Evolutionary conservation across 805 yeast genomes (phyloP).

Genomic region (Myxozyma lipomycoides): DNA sequence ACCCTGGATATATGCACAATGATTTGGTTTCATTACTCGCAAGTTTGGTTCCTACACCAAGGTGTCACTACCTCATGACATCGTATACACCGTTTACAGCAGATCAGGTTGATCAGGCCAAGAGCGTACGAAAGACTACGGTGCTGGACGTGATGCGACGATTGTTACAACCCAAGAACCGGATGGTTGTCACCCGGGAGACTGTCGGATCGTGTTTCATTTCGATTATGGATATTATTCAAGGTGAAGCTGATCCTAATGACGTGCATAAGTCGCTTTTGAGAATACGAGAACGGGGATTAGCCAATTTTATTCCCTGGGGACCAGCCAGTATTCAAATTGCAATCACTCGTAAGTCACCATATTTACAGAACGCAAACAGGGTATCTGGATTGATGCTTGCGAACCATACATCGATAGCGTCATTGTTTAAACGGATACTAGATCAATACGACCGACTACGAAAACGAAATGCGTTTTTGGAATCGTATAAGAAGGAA

Average conservation of each 20-base stretch:
- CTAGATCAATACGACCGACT: conserved; percentile 75
- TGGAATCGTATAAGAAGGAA: conserved; percentile 62
- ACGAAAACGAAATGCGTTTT: conserved; percentile 74
- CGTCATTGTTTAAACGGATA: conserved; percentile 60
- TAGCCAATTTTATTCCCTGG: conserved; percentile 78
- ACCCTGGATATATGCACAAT: conserved; percentile 87
- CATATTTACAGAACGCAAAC: conserved; percentile 47
- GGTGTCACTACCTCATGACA: conserved; percentile 68
- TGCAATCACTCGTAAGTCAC: conserved; percentile 70
- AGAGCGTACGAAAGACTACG: conserved; percentile 62
- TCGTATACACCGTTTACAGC: conserved; percentile 74
- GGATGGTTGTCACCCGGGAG: conserved; percentile 56
- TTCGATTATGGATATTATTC: conserved; percentile 65
- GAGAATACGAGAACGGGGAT: conserved; percentile 41
- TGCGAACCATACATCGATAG: conserved; percentile 75
- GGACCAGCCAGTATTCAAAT: conserved; percentile 73
- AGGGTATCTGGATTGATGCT: conserved; percentile 75
- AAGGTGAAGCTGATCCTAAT: conserved; percentile 60
- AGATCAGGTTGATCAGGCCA: conserved; percentile 58
- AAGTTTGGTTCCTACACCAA: conserved; percentile 80
- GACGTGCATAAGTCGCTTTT: conserved; percentile 55
- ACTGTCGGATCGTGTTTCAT: conserved; percentile 53
- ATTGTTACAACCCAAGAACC: conserved; percentile 68
- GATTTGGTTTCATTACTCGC: conserved; percentile 78
- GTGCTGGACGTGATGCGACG: conserved; percentile 85